Base-by-base conservation (phyloP, 306 rosid genomes). In the Echinosophora koreensis region DNA sequence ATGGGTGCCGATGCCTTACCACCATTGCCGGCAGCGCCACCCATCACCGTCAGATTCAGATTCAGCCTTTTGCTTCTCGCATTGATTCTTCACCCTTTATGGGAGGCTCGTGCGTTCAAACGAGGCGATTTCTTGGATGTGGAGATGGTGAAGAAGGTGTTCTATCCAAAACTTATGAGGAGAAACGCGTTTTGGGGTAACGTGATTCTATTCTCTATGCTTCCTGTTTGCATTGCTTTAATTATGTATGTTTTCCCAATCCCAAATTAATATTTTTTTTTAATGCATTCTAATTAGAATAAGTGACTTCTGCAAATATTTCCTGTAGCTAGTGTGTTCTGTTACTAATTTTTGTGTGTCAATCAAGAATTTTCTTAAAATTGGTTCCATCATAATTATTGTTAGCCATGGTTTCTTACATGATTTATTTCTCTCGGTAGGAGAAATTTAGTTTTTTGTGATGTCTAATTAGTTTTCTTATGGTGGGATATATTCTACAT, bases 71-170 rank as follows among this genome's bases (percentile, higher is more conserved):
- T 8, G 70, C 17, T 60, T 79, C 69, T 18, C 70, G 63, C 34
- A 74, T 59, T 64, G 68, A 52, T 50, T 56, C 57, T 80, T 32
- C 49, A 49, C 37, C 81, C 1, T 35, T 32, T 16, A 7, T 7
- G 1, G 80, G 85, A 56, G 67, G 64, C 16, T 77, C 54, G 6
- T 63, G 37, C 38, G 58, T 80, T 14, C 97, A 91, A 68, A 68
- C 74, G 69, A 85, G 97, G 78, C 84, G 54, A 59, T 92, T 96
- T 78, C 87, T 96, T 63, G 99, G 99, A 49, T 83, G 92, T 61
- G 99, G 97, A 27, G 97, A 96, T 39, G 96, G 98, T 38, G 94
- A 88, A 28, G 99, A 95, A 83, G 91, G 84, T 47, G 87, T 87
- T 80, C 81, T 96, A 0, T 87, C 94, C 71, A 92, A 84, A 83